phyloP scores from a whole-genome alignment of 345 rosid genomes.

The Corchorus olitorius region DNA sequence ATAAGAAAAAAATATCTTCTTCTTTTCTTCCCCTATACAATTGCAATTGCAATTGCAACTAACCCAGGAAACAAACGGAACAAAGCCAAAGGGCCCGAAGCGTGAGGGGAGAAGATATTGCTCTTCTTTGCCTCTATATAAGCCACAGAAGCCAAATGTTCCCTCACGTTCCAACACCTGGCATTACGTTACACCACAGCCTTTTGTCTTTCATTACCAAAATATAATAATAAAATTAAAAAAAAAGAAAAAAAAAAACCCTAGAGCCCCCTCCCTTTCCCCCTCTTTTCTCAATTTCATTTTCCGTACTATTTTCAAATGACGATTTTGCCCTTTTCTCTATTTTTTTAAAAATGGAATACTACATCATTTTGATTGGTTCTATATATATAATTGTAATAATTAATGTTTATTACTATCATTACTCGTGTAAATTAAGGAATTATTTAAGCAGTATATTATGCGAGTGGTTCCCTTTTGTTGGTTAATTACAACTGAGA shows the following conservation, averaged over 20 bases:
- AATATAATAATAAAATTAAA: no score
- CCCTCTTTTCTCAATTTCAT: background rate
- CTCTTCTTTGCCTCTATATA: background rate
- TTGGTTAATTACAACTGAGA: background rate
- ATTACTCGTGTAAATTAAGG: no score
- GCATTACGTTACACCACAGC: conserved; percentile 33
- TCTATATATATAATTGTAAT: no score
- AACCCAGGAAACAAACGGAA: conserved; percentile 19
- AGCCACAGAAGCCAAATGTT: conserved; percentile 19
- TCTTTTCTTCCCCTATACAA: background rate
- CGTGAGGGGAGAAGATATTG: background rate
- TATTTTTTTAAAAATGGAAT: no score
- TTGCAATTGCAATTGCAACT: background rate
- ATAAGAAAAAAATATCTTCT: no score
- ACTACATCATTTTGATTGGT: no score
- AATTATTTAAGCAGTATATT: no score
- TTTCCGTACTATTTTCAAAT: background rate
- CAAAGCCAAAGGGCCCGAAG: background rate
- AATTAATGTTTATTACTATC: no score
- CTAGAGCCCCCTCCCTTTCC: background rate
- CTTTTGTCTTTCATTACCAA: background rate
- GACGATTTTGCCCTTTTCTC: background rate
- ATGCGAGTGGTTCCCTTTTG: background rate
- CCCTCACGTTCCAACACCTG: conserved; percentile 40
- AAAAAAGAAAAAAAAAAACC: background rate